Percentiles rank a stretch among this genome's conserved stretches.
phyloP scores from a whole-genome alignment of 768 basidiomycete species.

The Coprinopsis cinerea region DNA sequence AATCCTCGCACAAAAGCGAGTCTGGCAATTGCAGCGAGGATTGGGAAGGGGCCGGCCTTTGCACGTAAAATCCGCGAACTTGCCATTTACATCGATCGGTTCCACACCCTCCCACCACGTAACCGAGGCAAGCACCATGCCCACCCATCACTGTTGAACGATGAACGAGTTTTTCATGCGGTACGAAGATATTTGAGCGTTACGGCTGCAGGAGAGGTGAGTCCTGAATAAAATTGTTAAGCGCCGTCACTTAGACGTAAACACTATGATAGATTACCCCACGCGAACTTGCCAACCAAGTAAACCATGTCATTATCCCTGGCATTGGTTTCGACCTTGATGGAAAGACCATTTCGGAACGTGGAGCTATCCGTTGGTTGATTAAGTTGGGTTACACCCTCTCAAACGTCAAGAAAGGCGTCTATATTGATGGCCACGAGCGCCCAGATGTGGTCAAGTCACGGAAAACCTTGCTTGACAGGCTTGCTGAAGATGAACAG shows the following conservation, averaged over 20 bases:
- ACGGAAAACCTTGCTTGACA: background rate
- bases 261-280: background rate
- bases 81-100: slow-evolving; percentile 11
- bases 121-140: slow-evolving; percentile 16
- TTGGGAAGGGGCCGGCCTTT: slow-evolving; percentile 15
- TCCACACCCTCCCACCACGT: slow-evolving; percentile 11
- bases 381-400: slow-evolving; percentile 21
- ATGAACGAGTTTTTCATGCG: slow-evolving; percentile 8
- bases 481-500: background rate
- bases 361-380: slow-evolving; percentile 27
- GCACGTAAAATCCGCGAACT: slow-evolving; percentile 7
- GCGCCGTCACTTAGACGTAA: background rate
- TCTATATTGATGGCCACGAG: slow-evolving; percentile 20
- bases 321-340: background rate
- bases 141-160: slow-evolving; percentile 16
- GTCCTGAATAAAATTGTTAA: background rate
- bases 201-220: background rate
- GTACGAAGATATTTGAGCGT: background rate
- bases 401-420: slow-evolving; percentile 22
- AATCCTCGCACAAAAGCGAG: slow-evolving; percentile 11
- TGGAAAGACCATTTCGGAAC: slow-evolving; percentile 13
- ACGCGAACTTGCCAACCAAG: background rate
- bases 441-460: slow-evolving; percentile 16
- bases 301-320: background rate
- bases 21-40: slow-evolving; percentile 2